Conservation (phyloP, 805 yeast genomes). For the Saturnispora ahearnii region DNA sequence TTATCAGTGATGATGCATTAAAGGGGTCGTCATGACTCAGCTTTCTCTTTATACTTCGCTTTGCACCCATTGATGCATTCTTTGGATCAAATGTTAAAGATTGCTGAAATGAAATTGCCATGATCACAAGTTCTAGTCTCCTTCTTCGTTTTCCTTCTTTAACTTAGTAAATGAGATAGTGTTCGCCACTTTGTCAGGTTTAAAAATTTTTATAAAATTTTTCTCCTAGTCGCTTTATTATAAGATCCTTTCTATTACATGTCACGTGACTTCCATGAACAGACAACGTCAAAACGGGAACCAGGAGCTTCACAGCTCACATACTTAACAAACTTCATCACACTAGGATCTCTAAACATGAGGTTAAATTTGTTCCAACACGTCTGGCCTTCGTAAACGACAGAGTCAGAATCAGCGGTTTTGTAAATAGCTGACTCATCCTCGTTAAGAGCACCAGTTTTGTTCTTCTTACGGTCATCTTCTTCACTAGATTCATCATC, state of each 20-base stretch:
- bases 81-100: not conserved
- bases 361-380: conserved; percentile 72
- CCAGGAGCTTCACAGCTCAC: conserved; percentile 84
- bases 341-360: conserved; percentile 74
- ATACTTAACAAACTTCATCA: conserved; percentile 87
- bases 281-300: conserved; percentile 82
- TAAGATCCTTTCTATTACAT: conserved; percentile 10
- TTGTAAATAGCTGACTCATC: conserved; percentile 85
- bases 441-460: conserved; percentile 20
- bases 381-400: conserved; percentile 71
- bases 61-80: not conserved
- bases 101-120: not conserved
- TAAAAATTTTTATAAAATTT: not conserved
- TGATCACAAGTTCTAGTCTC: not conserved
- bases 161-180: not conserved
- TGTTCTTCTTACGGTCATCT: conserved; percentile 1
- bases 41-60: not conserved
- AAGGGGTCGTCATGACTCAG: not conserved
- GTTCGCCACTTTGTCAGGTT: not conserved
- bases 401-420: conserved; percentile 61
- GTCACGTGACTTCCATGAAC: conserved; percentile 66
- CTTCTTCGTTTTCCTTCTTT: not conserved
- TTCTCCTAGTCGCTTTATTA: not conserved
- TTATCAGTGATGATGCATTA: not conserved
- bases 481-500: conserved; percentile 17